Base-by-base conservation (phyloP, 805 yeast species). In the Jamesozyma gamospora region DNA sequence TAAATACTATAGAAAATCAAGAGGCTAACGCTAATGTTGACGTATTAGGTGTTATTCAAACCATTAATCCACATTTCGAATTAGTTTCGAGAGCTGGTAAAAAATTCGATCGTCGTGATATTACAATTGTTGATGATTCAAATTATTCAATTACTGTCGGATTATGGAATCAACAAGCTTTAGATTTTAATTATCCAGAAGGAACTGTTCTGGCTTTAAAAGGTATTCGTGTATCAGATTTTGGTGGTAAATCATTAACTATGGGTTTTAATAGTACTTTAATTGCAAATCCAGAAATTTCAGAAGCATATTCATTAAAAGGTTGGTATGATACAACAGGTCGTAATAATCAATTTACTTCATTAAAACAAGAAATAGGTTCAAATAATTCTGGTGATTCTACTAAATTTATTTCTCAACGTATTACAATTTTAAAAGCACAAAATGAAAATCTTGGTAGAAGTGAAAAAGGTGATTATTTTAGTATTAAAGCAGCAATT, bases 251-350 rank as follows among this genome's bases (percentile, higher is more conserved):
- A 56, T 72, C 84, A 12, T 67, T 92, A 49, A 80, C 94, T 1
- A 72, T 87, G 60, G 77, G 88, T 18, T 85, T 80, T 44, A 72
- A 84, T 10, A 87, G 95, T 16, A 72, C 83, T 1, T 64, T 92
- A 47, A 60, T 77, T 28, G 71, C 83, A 11, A 84, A 85, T 53
- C 98, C 98, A 2, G 96, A 88, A 55, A 73, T 83, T 17, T 79
- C 84, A 15, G 96, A 86, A 58, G 90, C 96, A 4, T 86, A 77
- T 59, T 71, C 75, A 40, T 71, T 92, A 50, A 85, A 86, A 61
- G 97, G 97, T 6, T 92, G 99, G 99, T 92, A 77, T 55, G 95
- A 86, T 54, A 73, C 81, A 31, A 77, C 74, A 49, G 96, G 96
- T 30, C 70, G 71, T 17, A 63, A 67, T 39, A 77, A 76, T 41